Evolutionary conservation across 306 rosid genomes (phyloP).

Genomic region (Erythrophleum fordii): DNA sequence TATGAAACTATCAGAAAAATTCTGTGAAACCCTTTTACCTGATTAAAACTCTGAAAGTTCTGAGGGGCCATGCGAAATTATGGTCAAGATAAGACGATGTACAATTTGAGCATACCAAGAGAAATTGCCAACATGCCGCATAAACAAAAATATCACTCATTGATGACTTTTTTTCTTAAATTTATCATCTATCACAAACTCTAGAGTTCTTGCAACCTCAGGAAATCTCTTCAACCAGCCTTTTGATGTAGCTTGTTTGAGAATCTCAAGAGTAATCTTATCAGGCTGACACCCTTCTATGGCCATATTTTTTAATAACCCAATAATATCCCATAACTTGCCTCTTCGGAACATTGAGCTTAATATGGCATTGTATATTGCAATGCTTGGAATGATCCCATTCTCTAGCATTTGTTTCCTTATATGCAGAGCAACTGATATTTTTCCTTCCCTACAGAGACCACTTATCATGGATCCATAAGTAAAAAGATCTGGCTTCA

Average conservation of each 20-base stretch:
- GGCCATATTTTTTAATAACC: conserved; percentile 37
- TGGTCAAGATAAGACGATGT: neutral
- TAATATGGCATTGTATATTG: conserved; percentile 41
- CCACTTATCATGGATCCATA: conserved; percentile 36
- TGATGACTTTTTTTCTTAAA: neutral
- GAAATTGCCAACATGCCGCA: neutral
- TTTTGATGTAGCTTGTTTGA: conserved; percentile 25
- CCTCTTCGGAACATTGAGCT: conserved; percentile 35
- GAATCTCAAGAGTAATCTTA: conserved; percentile 33
- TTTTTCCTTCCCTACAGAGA: conserved; percentile 44
- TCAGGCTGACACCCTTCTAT: conserved; percentile 41
- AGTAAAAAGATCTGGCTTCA: conserved; percentile 43
- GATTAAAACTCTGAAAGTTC: neutral
- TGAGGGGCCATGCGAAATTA: neutral
- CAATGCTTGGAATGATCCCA: conserved; percentile 40
- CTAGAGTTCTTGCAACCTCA: conserved; percentile 18
- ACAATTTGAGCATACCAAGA: neutral
- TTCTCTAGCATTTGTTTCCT: conserved; percentile 41
- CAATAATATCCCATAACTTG: conserved; percentile 21
- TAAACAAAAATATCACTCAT: conserved; percentile 1
- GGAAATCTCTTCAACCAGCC: conserved; percentile 37
- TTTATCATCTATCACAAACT: conserved; percentile 10
- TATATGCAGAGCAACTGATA: conserved; percentile 38
- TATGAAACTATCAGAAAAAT: neutral
- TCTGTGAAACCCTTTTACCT: neutral